Base-by-base conservation (phyloP, 495 filamentous ascomycete species). In the Ramalina intermedia region DNA sequence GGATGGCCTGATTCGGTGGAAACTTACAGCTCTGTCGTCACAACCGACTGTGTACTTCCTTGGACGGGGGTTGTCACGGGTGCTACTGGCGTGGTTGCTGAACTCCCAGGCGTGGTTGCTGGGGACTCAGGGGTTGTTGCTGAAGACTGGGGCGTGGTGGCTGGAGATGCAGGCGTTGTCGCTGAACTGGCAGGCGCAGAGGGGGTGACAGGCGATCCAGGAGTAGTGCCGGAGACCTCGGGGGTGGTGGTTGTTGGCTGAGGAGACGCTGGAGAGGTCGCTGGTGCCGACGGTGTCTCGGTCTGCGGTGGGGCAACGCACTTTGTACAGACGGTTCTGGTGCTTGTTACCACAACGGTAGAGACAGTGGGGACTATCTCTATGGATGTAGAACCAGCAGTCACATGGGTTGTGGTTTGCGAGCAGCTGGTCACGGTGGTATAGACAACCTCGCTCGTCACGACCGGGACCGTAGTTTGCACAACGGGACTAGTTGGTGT, bases 401-500 rank as follows among this genome's bases (percentile, higher is more conserved):
- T 58, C 39, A 69, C 69, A 41, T 69, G 55, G 29, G 69, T 63
- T 14, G 20, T 47, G 20, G 44, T 47, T 35, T 47, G 26, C 16
- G 44, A 47, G 54, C 65, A 70, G 51, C 63, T 67, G 16, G 70
- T 69, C 23, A 69, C 62, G 45, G 64, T 66, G 23, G 55, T 57
- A 26, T 67, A 68, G 1, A 64, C 62, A 37, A 47, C 37, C 29
- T 47, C 44, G 11, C 47, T 47, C 33, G 54, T 52, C 3, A 47
- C 37, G n/a, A 38, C 37, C 14, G 51, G 45, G 12, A 53, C 54
- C 14, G 51, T 54, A 27, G 59, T 47, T 12, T 53, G 43, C 13
- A 47, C 46, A 41, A 41, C 48, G 16, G 40, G 36, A n/a, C 55
- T 40, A 27, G 51, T 24, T 7, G 45, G 26, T 4, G 52, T 39